phyloP scores from a whole-genome alignment of 805 yeast genomes.

The Scheffersomyces ergatensis region DNA sequence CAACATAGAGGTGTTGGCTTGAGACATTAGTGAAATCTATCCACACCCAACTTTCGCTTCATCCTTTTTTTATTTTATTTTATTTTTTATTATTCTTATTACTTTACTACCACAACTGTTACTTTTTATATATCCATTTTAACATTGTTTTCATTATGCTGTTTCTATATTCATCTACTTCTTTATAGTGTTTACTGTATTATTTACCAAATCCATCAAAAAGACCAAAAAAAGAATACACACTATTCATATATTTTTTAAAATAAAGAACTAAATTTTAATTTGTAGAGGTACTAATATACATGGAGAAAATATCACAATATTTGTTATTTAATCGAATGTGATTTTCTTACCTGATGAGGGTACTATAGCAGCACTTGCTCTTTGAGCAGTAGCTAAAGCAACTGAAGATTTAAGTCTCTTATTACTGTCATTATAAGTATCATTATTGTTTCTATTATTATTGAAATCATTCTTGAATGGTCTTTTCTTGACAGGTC shows the following conservation, averaged over 20 bases:
- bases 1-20: constrained; percentile 12
- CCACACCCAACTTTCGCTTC: no score
- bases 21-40: no score
- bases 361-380: constrained; percentile 81
- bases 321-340: constrained; percentile 51
- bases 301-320: not conserved
- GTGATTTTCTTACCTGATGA: constrained; percentile 86
- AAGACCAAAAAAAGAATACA: not conserved
- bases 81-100: not conserved
- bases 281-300: not conserved
- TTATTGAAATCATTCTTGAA: constrained; percentile 5
- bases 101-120: not conserved
- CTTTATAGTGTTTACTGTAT: not conserved
- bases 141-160: not conserved
- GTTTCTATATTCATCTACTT: not conserved
- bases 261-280: no score
- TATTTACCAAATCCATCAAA: not conserved
- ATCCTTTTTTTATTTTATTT: no score
- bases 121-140: not conserved
- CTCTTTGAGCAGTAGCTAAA: constrained; percentile 84
- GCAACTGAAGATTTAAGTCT: constrained; percentile 80
- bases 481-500: constrained; percentile 5
- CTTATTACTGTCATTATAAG: no score
- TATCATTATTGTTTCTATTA: constrained; percentile 17
- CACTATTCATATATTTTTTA: not conserved